Evolutionary conservation across 2,329 filamentous ascomycete genomes (phyloP).

Genomic region (Lachnellula arida): DNA sequence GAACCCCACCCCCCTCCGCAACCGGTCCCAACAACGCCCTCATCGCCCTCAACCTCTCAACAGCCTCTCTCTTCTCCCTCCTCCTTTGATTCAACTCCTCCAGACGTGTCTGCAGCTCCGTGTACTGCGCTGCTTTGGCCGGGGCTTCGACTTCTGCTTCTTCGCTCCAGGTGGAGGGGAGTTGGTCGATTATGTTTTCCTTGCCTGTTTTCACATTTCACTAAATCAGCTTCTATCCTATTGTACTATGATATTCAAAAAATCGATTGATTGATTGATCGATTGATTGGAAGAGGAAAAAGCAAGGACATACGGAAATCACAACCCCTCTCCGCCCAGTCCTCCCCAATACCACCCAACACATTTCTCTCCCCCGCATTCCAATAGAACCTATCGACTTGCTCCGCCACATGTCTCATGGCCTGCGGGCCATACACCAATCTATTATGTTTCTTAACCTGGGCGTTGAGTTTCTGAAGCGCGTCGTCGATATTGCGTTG

Average conservation of each 20-base stretch:
- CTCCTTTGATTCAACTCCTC: constrained; percentile 45
- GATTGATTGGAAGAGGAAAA: not conserved
- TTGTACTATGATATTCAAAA: not conserved
- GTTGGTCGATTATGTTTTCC: constrained; percentile 24
- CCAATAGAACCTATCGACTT: constrained; percentile 64
- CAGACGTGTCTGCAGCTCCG: constrained; percentile 45
- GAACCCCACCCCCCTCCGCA: constrained; percentile 39
- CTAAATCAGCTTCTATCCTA: not conserved
- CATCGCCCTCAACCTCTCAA: constrained; percentile 46
- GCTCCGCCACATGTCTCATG: constrained; percentile 66
- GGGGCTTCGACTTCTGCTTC: constrained; percentile 34
- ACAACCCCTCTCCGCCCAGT: constrained; percentile 35
- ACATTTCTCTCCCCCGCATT: constrained; percentile 38
- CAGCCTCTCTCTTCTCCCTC: constrained; percentile 35
- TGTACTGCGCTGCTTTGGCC: constrained; percentile 46
- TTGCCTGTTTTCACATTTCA: constrained; percentile 7
- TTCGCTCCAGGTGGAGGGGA: constrained; percentile 28
- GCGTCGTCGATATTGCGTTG: constrained; percentile 51
- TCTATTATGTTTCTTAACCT: constrained; percentile 59
- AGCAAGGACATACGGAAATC: constrained; percentile 29
- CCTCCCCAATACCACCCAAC: constrained; percentile 33
- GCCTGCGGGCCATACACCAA: constrained; percentile 64
- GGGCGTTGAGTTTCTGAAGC: constrained; percentile 54
- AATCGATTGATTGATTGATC: not conserved
- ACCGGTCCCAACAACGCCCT: constrained; percentile 49